Percentiles rank a stretch among this genome's conserved stretches.
phyloP scores from a whole-genome alignment of 2,329 filamentous ascomycete genomes.

The Microdochium paspali region DNA sequence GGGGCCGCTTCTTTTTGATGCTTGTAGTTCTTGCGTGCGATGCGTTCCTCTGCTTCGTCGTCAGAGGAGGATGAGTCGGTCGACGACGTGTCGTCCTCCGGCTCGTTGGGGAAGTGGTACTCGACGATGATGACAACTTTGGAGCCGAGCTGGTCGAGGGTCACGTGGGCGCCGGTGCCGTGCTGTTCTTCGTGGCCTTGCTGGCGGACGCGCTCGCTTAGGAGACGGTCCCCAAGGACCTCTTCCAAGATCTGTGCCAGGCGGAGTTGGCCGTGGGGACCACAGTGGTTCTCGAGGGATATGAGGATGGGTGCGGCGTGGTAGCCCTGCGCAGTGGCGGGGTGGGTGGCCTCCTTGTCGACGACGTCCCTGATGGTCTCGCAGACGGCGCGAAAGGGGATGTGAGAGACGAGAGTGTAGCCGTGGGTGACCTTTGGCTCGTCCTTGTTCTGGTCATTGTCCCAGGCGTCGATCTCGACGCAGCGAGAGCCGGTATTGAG shows the following conservation, averaged over 20 bases:
- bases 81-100: constrained; percentile 25
- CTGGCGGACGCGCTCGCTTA: constrained; percentile 46
- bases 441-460: constrained; percentile 46
- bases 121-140: constrained; percentile 62
- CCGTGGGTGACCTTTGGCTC: constrained; percentile 66
- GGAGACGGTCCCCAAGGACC: constrained; percentile 48
- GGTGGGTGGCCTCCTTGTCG: constrained; percentile 43
- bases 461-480: constrained; percentile 68
- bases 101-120: constrained; percentile 49
- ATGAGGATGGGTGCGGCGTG: constrained; percentile 49
- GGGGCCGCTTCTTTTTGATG: constrained; percentile 38
- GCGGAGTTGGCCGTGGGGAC: constrained; percentile 45
- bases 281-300: constrained; percentile 61
- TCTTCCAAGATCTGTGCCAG: constrained; percentile 58
- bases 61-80: constrained; percentile 18
- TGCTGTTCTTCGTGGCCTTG: constrained; percentile 47
- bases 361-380: constrained; percentile 54
- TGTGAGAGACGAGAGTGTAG: constrained; percentile 57
- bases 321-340: constrained; percentile 25
- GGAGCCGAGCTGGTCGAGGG: constrained; percentile 46
- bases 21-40: constrained; percentile 42
- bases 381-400: constrained; percentile 55
- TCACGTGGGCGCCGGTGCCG: constrained; percentile 41
- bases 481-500: constrained; percentile 56
- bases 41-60: constrained; percentile 31